Base-by-base conservation (phyloP, 2,329 filamentous ascomycete genomes). In the Penicillium sp. region DNA sequence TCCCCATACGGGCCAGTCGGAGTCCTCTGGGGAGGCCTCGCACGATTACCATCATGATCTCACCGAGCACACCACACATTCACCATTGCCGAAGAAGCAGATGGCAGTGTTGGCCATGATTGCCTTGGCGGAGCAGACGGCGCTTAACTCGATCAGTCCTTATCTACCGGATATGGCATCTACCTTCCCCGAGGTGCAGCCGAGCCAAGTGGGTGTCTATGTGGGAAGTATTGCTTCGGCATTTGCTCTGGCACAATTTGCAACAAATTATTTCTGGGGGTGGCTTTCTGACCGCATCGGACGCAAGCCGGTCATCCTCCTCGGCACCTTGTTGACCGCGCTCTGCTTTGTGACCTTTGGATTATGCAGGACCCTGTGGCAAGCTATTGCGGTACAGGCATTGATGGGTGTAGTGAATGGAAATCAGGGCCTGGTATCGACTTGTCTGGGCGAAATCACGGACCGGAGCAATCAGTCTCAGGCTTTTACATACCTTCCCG, bases 321-420 rank as follows among this genome's bases (percentile, higher is more conserved):
- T 85, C 13, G 93, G 93, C 3, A 95, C 93, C 0, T 73, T 87
- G n/a, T 71, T 93, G 45, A 86, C 95, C 20, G 85, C 87, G 54
- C 73, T 77, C 10, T 95, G 88, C 62, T 96, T 97, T 64, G 67
- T 86, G 32, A 80, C 81, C 0, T 98, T 98, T 66, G 93, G 91
- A 3, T 89, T 97, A 61, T 94, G 89, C 66, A 81, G 72, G 51
- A 84, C 78, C 1, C 80, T 95, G 50, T 88, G 84, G 80, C 90
- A 97, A 66, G 84, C 94, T 2, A 77, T 97, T 11, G 54, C 88
- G 13, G 87, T 95, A 1, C 93, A 98, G 65, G 81, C 86, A 1
- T 73, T 90, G 53, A 96, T 97, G 89, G 93, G 93, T 3, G 66
- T 95, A 43, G 81, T 95, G 42, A 98, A 97, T 66, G 93, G 93